Percentiles rank a stretch among this genome's conserved stretches.
Evolutionary conservation across 192 early-diverging fungal genomes (phyloP).

Genomic region (Coemansia sp.): DNA sequence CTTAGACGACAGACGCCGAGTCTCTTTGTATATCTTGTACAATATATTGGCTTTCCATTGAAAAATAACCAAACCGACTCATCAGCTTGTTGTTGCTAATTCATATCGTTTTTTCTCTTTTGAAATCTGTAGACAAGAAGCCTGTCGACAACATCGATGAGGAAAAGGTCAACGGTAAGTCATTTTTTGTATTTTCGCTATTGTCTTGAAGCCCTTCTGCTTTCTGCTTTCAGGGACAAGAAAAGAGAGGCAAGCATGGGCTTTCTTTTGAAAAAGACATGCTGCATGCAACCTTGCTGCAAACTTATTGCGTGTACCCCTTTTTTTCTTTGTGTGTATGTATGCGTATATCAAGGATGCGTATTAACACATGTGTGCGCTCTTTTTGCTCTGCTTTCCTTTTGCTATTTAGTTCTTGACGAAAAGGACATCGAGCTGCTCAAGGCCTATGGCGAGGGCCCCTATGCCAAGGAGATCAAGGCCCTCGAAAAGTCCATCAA

Average conservation of each 20-base stretch:
- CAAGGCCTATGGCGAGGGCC: slow-evolving; percentile 89
- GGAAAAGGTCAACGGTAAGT: slow-evolving; percentile 81
- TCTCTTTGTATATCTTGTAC: too few relatives aligned
- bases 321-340: neutral
- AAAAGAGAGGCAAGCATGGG: neutral
- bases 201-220: neutral
- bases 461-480: slow-evolving; percentile 95
- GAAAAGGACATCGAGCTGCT: slow-evolving; percentile 51
- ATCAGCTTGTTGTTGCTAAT: neutral
- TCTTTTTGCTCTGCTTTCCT: neutral
- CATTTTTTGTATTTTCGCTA: neutral
- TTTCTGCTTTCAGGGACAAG: neutral
- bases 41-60: too few relatives aligned
- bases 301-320: neutral
- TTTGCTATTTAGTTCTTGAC: slow-evolving; percentile 31
- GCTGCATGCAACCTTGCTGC: neutral
- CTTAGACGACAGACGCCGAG: too few relatives aligned
- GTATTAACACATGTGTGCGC: neutral
- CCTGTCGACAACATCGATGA: slow-evolving; percentile 70
- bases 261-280: too few relatives aligned
- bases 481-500: slow-evolving; percentile 92
- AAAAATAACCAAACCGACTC: neutral
- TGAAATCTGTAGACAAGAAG: slow-evolving; percentile 66
- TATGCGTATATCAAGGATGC: neutral
- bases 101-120: slow-evolving; percentile 8